phyloP scores from a whole-genome alignment of 2,329 filamentous ascomycete species.

The Ilyonectria robusta region DNA sequence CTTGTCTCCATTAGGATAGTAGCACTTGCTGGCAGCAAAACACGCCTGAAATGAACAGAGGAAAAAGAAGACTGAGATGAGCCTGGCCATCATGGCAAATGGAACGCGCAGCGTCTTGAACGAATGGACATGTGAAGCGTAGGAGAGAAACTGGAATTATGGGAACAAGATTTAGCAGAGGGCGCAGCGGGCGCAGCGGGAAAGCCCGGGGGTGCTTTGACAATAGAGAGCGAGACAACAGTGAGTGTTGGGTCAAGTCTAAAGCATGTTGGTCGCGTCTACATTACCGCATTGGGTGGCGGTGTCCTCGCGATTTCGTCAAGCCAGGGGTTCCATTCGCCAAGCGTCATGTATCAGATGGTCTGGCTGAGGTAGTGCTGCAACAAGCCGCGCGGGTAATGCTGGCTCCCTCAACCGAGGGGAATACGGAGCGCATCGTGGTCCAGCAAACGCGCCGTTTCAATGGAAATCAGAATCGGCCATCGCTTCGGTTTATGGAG shows the following conservation, averaged over 20 bases:
- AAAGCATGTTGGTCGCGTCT: not conserved
- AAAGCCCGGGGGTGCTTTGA: not conserved
- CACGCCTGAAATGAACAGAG: conserved; percentile 19
- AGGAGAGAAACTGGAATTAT: not conserved
- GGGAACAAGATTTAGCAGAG: not conserved
- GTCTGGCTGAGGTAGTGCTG: not conserved
- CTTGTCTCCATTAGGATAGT: conserved; percentile 39
- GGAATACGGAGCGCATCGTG: not conserved
- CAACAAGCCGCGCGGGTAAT: not conserved
- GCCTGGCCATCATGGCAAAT: conserved; percentile 23
- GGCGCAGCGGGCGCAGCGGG: not conserved
- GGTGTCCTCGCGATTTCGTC: not conserved
- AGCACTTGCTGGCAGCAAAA: conserved; percentile 33
- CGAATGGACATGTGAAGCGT: conserved; percentile 2
- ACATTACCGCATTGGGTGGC: not conserved
- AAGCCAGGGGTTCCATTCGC: not conserved
- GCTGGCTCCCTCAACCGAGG: not conserved
- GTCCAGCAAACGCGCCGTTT: not conserved
- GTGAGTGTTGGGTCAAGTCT: not conserved
- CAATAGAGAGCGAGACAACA: not conserved
- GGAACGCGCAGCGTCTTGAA: not conserved
- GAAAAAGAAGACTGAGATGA: conserved; percentile 14
- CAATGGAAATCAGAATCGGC: not conserved
- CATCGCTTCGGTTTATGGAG: not conserved
- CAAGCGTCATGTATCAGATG: not conserved